These are phyloP conservation scores for Phytophthora constricta DNA, from an alignment of 352 stramenopile genomes.

Conservation along the genomic window DNA sequence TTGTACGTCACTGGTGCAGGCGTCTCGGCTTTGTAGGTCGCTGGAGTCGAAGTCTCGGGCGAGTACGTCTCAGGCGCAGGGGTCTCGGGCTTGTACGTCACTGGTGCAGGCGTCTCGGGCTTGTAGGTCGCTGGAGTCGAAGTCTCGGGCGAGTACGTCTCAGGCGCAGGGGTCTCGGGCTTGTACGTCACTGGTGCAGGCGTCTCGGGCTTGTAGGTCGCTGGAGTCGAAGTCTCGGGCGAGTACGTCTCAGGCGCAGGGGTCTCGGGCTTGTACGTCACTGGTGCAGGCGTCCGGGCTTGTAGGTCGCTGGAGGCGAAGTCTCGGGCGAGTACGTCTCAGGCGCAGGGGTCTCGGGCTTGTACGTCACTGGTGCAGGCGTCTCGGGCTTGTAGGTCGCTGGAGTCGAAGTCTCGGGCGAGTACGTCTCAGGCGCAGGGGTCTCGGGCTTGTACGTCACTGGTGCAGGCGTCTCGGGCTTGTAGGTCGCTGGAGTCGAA, in stretches of 20 bases:
- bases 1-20: slow-evolving; percentile 1
- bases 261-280: neutral
- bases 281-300: neutral
- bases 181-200: too few species aligned
- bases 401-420: neutral
- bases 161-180: neutral
- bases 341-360: neutral
- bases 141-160: neutral
- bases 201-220: neutral
- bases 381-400: neutral
- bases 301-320: neutral
- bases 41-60: neutral
- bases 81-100: slow-evolving; percentile 10
- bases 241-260: too few species aligned
- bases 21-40: neutral
- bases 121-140: neutral
- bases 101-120: neutral
- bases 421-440: neutral
- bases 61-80: neutral
- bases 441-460: slow-evolving; percentile 4
- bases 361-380: neutral
- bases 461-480: slow-evolving; percentile 1
- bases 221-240: neutral
- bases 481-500: neutral
- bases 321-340: neutral